A percentile compares a stretch with the other conserved stretches of the same genome.
Evolutionary conservation across 1,139 yeast genomes (phyloP).

Genomic region (Pneumocystis carinii): DNA sequence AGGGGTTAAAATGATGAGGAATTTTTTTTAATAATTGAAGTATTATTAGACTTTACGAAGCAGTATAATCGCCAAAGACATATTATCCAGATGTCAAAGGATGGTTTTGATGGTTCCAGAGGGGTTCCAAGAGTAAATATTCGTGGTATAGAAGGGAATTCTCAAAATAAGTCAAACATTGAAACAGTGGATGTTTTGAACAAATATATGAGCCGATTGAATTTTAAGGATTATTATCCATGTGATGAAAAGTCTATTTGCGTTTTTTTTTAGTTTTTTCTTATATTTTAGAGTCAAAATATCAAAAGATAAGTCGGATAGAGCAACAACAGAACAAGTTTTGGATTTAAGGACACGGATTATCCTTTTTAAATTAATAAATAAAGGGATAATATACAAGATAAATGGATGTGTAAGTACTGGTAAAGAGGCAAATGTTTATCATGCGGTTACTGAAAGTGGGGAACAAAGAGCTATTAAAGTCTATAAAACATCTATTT

Average conservation of each 20-base stretch:
- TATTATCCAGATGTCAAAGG: neutral
- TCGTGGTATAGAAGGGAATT: constrained; percentile 4
- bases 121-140: constrained; percentile 2
- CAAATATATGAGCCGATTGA: constrained; percentile 7
- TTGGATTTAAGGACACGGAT: constrained; percentile 85
- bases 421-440: constrained; percentile 96
- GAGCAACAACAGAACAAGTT: constrained; percentile 96
- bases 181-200: constrained; percentile 8
- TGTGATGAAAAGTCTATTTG: constrained; percentile 11
- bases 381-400: constrained; percentile 65
- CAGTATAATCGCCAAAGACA: constrained; percentile 9
- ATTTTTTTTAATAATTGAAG: neutral
- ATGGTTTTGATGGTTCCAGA: neutral
- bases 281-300: neutral
- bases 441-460: constrained; percentile 71
- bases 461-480: constrained; percentile 56
- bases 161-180: constrained; percentile 3
- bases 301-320: constrained; percentile 55
- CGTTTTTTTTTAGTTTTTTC: constrained; percentile 3
- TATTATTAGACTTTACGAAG: constrained; percentile 6
- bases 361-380: constrained; percentile 66
- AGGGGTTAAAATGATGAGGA: neutral
- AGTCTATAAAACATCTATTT: constrained; percentile 86
- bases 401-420: constrained; percentile 91
- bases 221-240: constrained; percentile 8